These are phyloP conservation scores for Diphasiastrum complanatum DNA, from an alignment of 83 land plant genomes.

Conservation along the genomic window DNA sequence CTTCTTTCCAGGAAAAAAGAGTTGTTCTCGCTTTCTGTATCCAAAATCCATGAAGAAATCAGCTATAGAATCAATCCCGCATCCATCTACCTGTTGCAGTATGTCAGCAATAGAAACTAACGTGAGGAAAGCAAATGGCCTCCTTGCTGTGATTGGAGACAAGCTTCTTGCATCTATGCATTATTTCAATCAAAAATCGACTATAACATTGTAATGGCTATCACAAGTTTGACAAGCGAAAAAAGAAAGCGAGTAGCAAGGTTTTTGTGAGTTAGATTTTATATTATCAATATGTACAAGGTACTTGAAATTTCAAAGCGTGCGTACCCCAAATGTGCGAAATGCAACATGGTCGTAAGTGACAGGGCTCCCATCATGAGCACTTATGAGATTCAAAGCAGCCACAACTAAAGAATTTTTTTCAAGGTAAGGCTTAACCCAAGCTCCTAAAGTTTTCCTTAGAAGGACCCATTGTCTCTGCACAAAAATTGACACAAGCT, in stretches of 20 bases:
- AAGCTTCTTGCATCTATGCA: not conserved
- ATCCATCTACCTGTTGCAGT: slow-evolving; percentile 79
- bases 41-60: slow-evolving; percentile 78
- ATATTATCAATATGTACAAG: not conserved
- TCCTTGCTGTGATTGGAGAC: too few species aligned
- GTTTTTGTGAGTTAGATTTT: not conserved
- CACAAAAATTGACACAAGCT: too few species aligned
- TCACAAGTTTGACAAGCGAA: too few species aligned
- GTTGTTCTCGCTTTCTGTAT: slow-evolving; percentile 64
- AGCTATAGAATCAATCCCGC: slow-evolving; percentile 87
- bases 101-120: not conserved
- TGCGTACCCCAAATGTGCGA: slow-evolving; percentile 86
- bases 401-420: slow-evolving; percentile 85
- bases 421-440: slow-evolving; percentile 67
- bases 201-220: not conserved
- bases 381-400: slow-evolving; percentile 63
- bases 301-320: not conserved
- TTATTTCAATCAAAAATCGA: not conserved
- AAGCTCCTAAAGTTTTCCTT: slow-evolving; percentile 41
- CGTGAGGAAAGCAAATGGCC: not conserved
- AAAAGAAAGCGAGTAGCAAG: too few species aligned
- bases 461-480: too few species aligned
- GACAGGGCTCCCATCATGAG: slow-evolving; percentile 49
- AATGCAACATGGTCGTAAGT: slow-evolving; percentile 96
- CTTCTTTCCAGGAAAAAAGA: slow-evolving; percentile 86